A percentile compares a stretch with the other conserved stretches of the same genome.
These are phyloP conservation scores for Psilocybe mexicana DNA, from an alignment of 1,284 basidiomycete genomes.

Conservation along the genomic window DNA sequence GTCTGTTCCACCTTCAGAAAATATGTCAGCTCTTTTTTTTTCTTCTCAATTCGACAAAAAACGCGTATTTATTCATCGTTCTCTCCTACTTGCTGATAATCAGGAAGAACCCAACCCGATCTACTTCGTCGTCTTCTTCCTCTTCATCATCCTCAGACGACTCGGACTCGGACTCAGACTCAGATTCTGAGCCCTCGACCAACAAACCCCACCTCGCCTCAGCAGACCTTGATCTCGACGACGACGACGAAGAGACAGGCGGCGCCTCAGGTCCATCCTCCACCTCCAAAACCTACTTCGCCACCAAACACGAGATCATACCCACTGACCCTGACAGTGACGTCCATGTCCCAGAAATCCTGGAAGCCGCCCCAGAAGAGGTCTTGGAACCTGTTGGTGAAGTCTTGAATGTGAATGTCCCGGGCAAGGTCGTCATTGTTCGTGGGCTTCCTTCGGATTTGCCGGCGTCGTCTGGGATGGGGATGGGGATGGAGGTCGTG, in stretches of 20 bases:
- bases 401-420: slow-evolving; percentile 70
- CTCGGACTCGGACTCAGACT: slow-evolving; percentile 34
- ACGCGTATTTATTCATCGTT: not conserved
- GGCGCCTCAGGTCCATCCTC: slow-evolving; percentile 37
- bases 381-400: slow-evolving; percentile 72
- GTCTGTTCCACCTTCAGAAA: not conserved
- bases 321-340: slow-evolving; percentile 36
- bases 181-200: slow-evolving; percentile 36
- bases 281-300: slow-evolving; percentile 44
- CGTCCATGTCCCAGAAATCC: slow-evolving; percentile 55
- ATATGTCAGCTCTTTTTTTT: slow-evolving; percentile 20
- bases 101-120: not conserved
- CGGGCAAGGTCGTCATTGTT: slow-evolving; percentile 58
- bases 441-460: slow-evolving; percentile 50
- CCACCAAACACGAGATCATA: slow-evolving; percentile 64
- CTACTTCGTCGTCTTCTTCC: too few relatives aligned
- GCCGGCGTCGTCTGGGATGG: slow-evolving; percentile 8
- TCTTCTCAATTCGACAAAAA: too few relatives aligned
- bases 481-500: not conserved
- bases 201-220: not conserved
- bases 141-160: not conserved
- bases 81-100: not conserved
- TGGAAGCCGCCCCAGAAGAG: slow-evolving; percentile 59
- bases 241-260: slow-evolving; percentile 40
- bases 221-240: slow-evolving; percentile 21